These are phyloP conservation scores for Fusarium setosum DNA, from an alignment of 2,329 filamentous ascomycete species.

Conservation along the genomic window DNA sequence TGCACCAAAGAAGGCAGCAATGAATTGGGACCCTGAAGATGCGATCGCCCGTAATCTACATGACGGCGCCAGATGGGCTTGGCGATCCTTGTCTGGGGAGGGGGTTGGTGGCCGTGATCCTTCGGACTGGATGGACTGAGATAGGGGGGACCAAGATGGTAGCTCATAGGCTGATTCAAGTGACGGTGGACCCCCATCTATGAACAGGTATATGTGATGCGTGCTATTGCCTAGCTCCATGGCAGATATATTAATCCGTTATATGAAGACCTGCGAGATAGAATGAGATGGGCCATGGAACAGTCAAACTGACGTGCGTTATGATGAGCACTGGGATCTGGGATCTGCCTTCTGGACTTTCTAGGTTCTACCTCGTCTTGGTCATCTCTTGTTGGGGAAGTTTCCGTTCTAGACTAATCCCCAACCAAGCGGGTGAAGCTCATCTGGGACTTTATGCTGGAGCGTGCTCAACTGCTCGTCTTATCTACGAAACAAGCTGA, in stretches of 20 bases:
- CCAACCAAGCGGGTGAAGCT: neutral
- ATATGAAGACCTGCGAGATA: constrained; percentile 17
- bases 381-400: neutral
- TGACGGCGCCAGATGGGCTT: constrained; percentile 3
- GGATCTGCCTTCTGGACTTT: too few relatives aligned
- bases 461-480: neutral
- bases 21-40: neutral
- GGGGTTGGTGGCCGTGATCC: constrained; percentile 12
- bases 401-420: neutral
- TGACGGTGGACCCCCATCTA: constrained; percentile 11
- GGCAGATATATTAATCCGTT: constrained; percentile 3
- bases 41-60: constrained; percentile 1
- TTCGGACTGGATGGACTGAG: neutral
- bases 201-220: constrained; percentile 3
- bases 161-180: constrained; percentile 1
- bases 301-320: neutral
- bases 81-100: constrained; percentile 32
- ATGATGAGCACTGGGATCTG: constrained; percentile 19
- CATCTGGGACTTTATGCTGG: neutral
- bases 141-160: too few relatives aligned
- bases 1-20: neutral
- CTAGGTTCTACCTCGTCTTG: neutral
- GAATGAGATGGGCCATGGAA: neutral
- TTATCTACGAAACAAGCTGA: neutral
- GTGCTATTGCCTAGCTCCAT: neutral